phyloP scores from a whole-genome alignment of 306 rosid genomes.

The Glycine soja region DNA sequence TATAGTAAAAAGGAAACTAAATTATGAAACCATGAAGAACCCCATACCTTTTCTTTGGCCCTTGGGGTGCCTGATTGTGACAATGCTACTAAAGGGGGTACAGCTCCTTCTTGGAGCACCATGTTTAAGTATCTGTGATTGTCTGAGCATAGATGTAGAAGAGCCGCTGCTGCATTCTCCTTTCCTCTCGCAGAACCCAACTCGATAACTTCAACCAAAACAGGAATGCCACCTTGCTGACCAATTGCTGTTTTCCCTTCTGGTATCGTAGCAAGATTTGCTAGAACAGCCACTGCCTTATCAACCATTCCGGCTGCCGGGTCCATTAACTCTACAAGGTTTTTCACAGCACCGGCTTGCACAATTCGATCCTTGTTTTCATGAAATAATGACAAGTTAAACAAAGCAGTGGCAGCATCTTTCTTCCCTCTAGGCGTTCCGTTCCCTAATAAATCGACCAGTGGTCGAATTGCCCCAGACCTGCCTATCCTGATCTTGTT shows the following conservation, averaged over 20 bases:
- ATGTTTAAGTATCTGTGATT: conserved; percentile 53
- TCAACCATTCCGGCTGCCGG: conserved; percentile 90
- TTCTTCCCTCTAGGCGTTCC: conserved; percentile 88
- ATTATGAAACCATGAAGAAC: conserved; percentile 31
- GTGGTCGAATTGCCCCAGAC: conserved; percentile 77
- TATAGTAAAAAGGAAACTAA: not conserved
- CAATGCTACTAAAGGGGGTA: conserved; percentile 79
- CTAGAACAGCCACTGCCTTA: conserved; percentile 86
- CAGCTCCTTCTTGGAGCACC: conserved; percentile 86
- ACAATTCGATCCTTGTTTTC: conserved; percentile 85
- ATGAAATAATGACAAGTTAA: conserved; percentile 71
- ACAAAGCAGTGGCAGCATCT: conserved; percentile 90
- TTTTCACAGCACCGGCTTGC: conserved; percentile 81
- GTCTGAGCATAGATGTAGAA: conserved; percentile 67
- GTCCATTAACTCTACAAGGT: conserved; percentile 88
- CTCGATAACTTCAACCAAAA: conserved; percentile 83
- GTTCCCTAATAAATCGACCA: conserved; percentile 75
- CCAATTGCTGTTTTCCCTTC: conserved; percentile 77
- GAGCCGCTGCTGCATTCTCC: conserved; percentile 91
- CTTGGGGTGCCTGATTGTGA: conserved; percentile 83
- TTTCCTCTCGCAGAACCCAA: conserved; percentile 86
- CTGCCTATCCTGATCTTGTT: conserved; percentile 79
- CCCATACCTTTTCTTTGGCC: conserved; percentile 78
- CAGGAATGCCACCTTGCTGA: conserved; percentile 68
- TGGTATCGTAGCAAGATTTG: conserved; percentile 79